Conservation (phyloP, 805 yeast genomes). For the Priceomyces melissophilus region DNA sequence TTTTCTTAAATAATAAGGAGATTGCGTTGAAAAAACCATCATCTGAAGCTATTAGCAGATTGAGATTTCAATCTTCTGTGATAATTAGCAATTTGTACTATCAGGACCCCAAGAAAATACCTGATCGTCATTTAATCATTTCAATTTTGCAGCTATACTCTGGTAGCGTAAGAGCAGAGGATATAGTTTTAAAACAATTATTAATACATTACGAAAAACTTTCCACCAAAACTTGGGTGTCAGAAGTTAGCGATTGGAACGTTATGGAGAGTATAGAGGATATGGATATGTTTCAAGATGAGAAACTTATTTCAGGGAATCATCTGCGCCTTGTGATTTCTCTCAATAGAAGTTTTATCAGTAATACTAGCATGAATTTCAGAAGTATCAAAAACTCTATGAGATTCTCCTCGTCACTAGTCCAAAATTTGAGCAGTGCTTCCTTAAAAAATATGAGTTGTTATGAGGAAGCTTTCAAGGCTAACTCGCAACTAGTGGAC, state of each 20-base stretch:
- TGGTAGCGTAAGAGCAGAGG: conserved; percentile 64
- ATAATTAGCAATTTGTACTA: conserved; percentile 48
- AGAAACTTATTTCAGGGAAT: conserved; percentile 44
- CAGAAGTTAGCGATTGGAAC: conserved; percentile 63
- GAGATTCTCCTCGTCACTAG: too few species aligned
- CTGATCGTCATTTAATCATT: conserved; percentile 47
- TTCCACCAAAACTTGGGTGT: conserved; percentile 60
- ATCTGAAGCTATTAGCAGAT: conserved; percentile 12
- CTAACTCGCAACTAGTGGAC: conserved; percentile 12
- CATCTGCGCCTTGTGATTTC: conserved; percentile 46
- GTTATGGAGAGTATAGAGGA: conserved; percentile 40
- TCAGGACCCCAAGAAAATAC: conserved; percentile 42
- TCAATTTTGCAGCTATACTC: conserved; percentile 47
- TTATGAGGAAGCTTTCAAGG: background rate
- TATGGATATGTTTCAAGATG: conserved; percentile 45
- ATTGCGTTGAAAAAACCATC: conserved; percentile 31
- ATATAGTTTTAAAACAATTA: conserved; percentile 55
- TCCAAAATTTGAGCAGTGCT: background rate
- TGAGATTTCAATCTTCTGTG: conserved; percentile 43
- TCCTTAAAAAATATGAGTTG: background rate
- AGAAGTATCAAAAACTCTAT: background rate
- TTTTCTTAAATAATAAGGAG: conserved; percentile 52
- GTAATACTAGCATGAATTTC: conserved; percentile 37
- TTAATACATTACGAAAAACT: conserved; percentile 56
- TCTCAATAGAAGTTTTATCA: conserved; percentile 47